A percentile compares a stretch with the other conserved stretches of the same genome.
phyloP scores from a whole-genome alignment of 495 filamentous ascomycete genomes.

The Aspergillus diversus region DNA sequence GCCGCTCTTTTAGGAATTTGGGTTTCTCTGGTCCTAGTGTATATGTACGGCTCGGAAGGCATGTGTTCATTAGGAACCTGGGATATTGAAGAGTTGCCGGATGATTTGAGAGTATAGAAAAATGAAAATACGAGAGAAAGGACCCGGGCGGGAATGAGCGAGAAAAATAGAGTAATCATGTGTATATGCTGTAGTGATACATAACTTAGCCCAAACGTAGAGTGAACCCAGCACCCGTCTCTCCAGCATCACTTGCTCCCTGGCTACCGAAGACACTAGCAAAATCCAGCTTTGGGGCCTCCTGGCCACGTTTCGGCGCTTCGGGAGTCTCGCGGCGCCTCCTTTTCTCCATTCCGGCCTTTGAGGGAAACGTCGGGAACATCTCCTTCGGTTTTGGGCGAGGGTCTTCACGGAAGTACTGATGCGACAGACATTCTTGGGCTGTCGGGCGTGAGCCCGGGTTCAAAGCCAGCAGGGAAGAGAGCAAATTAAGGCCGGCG shows the following conservation, averaged over 20 bases:
- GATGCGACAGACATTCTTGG: conserved; percentile 70
- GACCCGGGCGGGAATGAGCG: too few relatives aligned
- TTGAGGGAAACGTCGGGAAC: conserved; percentile 92
- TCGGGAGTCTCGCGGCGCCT: conserved; percentile 74
- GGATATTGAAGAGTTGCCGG: not conserved
- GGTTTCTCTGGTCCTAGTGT: conserved; percentile 3
- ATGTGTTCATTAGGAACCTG: not conserved
- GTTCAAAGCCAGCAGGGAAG: conserved; percentile 71
- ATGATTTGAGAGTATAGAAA: not conserved
- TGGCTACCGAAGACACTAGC: conserved; percentile 78
- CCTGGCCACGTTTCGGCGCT: conserved; percentile 78
- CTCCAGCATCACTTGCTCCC: conserved; percentile 65
- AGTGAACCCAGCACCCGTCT: conserved; percentile 82
- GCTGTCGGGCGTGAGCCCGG: conserved; percentile 73
- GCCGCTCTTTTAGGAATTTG: not conserved
- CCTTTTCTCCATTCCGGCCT: conserved; percentile 89
- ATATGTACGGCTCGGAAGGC: not conserved
- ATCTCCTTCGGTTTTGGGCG: conserved; percentile 82
- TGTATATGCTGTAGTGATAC: not conserved
- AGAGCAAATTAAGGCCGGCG: conserved; percentile 71
- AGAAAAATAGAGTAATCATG: too few relatives aligned
- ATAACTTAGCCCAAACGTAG: conserved; percentile 64
- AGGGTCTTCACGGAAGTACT: conserved; percentile 89
- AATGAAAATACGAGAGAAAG: not conserved
- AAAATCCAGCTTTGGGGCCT: conserved; percentile 68